phyloP scores from a whole-genome alignment of 495 filamentous ascomycete genomes.

The Lophium mytilinum region DNA sequence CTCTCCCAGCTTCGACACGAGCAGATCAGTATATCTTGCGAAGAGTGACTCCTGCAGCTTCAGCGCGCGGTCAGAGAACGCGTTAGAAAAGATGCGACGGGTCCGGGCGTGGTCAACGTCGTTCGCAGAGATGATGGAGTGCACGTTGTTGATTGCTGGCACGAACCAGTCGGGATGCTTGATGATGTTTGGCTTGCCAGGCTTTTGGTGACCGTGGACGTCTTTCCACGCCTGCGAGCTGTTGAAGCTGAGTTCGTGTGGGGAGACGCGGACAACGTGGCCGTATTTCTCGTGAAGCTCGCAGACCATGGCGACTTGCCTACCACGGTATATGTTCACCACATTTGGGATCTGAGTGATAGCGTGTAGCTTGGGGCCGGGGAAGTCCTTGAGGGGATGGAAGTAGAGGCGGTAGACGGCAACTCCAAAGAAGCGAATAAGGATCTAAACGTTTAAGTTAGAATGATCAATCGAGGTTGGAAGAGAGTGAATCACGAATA shows the following conservation, averaged over 20 bases:
- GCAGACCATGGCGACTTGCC: not conserved
- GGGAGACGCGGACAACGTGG: slow-evolving; percentile 47
- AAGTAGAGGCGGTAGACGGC: slow-evolving; percentile 40
- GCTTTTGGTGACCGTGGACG: slow-evolving; percentile 44
- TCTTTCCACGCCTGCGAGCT: slow-evolving; percentile 46
- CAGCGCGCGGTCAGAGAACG: slow-evolving; percentile 38
- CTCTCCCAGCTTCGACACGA: slow-evolving; percentile 29
- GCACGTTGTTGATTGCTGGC: slow-evolving; percentile 12
- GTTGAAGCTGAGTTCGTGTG: slow-evolving; percentile 49
- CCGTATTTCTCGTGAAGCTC: slow-evolving; percentile 33
- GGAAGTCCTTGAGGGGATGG: slow-evolving; percentile 37
- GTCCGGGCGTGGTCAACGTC: slow-evolving; percentile 24
- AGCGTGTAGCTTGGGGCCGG: slow-evolving; percentile 37
- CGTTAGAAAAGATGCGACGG: slow-evolving; percentile 24
- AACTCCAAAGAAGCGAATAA: slow-evolving; percentile 2
- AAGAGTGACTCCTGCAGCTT: slow-evolving; percentile 39
- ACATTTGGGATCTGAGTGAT: slow-evolving; percentile 11
- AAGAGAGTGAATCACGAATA: too few species aligned
- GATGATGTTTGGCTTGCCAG: slow-evolving; percentile 23
- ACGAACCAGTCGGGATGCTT: slow-evolving; percentile 36
- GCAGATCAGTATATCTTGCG: slow-evolving; percentile 33
- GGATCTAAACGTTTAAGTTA: slow-evolving; percentile 7
- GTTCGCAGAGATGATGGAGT: slow-evolving; percentile 22
- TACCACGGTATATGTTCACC: slow-evolving; percentile 4
- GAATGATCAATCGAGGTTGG: too few species aligned